Conservation (phyloP, 1,284 basidiomycete genomes). For the Puccinia polysora region DNA sequence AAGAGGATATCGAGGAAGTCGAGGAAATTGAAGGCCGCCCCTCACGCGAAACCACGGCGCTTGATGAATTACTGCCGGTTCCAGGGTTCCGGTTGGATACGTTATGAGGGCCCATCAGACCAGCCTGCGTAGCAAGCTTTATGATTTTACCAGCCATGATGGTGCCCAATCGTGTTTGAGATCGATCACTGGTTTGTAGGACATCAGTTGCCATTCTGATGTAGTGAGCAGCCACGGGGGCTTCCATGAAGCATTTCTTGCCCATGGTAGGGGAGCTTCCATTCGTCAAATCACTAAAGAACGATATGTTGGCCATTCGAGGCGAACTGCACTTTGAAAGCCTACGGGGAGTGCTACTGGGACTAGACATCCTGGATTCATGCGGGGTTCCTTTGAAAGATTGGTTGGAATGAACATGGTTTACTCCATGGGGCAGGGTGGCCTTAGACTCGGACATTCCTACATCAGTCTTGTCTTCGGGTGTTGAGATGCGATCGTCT, state of each 20-base stretch:
- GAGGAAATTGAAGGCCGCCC: slow-evolving; percentile 17
- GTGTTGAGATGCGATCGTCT: slow-evolving; percentile 18
- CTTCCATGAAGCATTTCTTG: slow-evolving; percentile 40
- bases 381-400: background rate
- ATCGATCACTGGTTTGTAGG: slow-evolving; percentile 29
- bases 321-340: slow-evolving; percentile 21
- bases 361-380: slow-evolving; percentile 25
- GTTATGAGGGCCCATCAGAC: slow-evolving; percentile 23
- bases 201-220: slow-evolving; percentile 43
- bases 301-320: background rate
- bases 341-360: background rate
- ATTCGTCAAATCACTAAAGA: background rate
- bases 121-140: slow-evolving; percentile 30
- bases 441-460: slow-evolving; percentile 24
- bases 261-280: background rate
- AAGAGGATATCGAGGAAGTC: too few species aligned
- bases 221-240: slow-evolving; percentile 37
- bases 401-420: background rate
- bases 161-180: slow-evolving; percentile 37
- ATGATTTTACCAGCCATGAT: slow-evolving; percentile 41
- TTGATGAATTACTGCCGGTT: background rate
- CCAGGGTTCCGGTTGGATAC: background rate
- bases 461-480: slow-evolving; percentile 33
- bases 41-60: background rate
- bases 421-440: background rate